Evolutionary conservation across 352 stramenopile genomes (phyloP), one percentile per base, ranked within the genome.

Genomic region (Plasmopara muralis): DNA sequence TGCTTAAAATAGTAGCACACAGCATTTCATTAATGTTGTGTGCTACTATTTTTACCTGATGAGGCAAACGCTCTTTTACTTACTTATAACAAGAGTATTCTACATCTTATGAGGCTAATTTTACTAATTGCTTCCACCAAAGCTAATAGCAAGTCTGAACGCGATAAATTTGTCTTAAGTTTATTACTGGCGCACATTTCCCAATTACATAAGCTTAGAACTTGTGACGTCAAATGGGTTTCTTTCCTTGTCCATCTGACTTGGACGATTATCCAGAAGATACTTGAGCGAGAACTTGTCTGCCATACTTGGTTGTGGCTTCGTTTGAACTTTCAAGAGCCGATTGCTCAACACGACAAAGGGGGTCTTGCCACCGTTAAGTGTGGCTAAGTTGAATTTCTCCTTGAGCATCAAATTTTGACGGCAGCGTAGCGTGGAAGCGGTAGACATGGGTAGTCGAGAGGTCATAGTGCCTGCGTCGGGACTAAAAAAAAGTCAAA

Each of bases 251-350:
- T 39, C 41, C 13, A 64, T 30, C 41, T 72, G 60, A 16, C 38
- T 12, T 25, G 53, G 55, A n/a, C 5, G 48, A 0, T 44, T 5
- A 12, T 71, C 71, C 9, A 80, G 62, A 35, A 89, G 64, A 51
- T 89, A 85, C 47, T 78, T 63, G 35, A 87, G 68, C 35, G 78
- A 89, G 58, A 87, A 87, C 35, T 84, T 63, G 47, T 83, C 70
- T 33, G 71, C 69, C 39, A 83, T 64, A 29, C 70, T 47, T 16
- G 72, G 56, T 44, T 72, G 61, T 33, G 55, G 42, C 50, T 60
- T 64, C 53, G 55, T 67, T 42, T 39, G 53, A 9, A 66, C 43
- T 29, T 78, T 74, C 9, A 85, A 55, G 46, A 87, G 57, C 49
- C 60, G 59, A 50, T 85, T 62, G 52, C 74, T 87, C 47, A 67